A percentile compares a stretch with the other conserved stretches of the same genome.
These are phyloP conservation scores for Rhazya stricta DNA, from an alignment of 257 asterid genomes.

Conservation along the genomic window DNA sequence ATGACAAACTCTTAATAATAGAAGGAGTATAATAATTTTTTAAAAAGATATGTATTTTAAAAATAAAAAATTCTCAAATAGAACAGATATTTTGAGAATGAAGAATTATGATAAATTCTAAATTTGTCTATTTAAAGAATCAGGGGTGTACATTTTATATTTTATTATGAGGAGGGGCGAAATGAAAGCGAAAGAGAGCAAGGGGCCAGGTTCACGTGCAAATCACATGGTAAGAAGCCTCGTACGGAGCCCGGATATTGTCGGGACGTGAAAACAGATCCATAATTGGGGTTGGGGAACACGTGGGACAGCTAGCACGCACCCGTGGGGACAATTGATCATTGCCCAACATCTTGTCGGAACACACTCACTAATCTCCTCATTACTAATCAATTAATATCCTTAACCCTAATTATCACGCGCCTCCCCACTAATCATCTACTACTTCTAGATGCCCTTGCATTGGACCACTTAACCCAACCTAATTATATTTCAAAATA, in stretches of 20 bases:
- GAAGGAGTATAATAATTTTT: too few relatives aligned
- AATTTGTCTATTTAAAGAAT: slow-evolving; percentile 1
- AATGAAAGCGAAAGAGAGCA: background rate
- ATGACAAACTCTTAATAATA: too few relatives aligned
- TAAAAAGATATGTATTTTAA: too few relatives aligned
- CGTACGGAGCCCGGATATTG: slow-evolving; percentile 49
- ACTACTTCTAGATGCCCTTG: too few relatives aligned
- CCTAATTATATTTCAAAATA: too few relatives aligned
- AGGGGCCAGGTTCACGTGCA: slow-evolving; percentile 50
- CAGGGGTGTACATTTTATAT: background rate
- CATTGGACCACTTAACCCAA: background rate
- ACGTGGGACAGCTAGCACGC: slow-evolving; percentile 76
- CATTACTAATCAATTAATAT: background rate
- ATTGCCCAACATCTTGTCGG: slow-evolving; percentile 62
- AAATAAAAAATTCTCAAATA: too few relatives aligned
- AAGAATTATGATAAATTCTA: too few relatives aligned
- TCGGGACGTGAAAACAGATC: slow-evolving; percentile 39
- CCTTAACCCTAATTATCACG: background rate
- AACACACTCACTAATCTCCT: background rate
- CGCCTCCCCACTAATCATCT: background rate
- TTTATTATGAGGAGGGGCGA: background rate
- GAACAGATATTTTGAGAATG: too few relatives aligned
- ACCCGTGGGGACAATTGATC: slow-evolving; percentile 36
- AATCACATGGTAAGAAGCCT: slow-evolving; percentile 60
- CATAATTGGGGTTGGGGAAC: slow-evolving; percentile 53